These are phyloP conservation scores for Sclerotinia minor DNA, from an alignment of 2,329 filamentous ascomycete species.

Conservation along the genomic window DNA sequence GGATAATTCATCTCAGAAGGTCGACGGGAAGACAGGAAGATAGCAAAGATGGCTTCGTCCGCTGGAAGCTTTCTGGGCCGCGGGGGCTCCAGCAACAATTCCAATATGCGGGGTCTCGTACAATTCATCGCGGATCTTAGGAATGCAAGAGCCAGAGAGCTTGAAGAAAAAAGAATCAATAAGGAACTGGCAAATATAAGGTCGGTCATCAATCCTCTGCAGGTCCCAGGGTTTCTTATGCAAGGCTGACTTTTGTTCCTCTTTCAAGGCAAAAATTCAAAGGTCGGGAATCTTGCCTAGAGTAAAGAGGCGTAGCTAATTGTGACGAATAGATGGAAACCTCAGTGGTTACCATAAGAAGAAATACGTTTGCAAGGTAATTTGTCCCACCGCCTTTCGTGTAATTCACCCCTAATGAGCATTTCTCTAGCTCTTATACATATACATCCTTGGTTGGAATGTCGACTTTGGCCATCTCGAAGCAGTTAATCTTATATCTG, in stretches of 20 bases:
- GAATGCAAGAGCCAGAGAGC: constrained; percentile 89
- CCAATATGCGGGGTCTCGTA: constrained; percentile 80
- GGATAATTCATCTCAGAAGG: background rate
- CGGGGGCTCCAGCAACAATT: constrained; percentile 59
- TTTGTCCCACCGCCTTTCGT: background rate
- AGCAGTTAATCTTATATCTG: constrained; percentile 95
- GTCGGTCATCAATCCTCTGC: constrained; percentile 45
- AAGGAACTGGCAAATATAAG: constrained; percentile 98
- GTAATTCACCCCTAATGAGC: constrained; percentile 1
- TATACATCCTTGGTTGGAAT: constrained; percentile 98
- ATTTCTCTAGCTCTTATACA: constrained; percentile 71
- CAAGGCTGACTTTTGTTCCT: constrained; percentile 34
- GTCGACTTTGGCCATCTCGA: constrained; percentile 98
- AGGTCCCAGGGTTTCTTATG: constrained; percentile 21
- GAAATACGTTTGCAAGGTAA: constrained; percentile 98
- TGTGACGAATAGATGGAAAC: constrained; percentile 63
- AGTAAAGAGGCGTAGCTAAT: constrained; percentile 28
- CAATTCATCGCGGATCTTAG: constrained; percentile 97
- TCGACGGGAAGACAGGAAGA: background rate
- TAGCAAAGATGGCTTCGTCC: constrained; percentile 38
- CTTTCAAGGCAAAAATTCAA: constrained; percentile 84
- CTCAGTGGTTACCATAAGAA: constrained; percentile 98
- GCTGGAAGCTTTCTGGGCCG: constrained; percentile 63
- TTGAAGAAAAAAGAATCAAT: constrained; percentile 99
- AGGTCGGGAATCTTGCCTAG: constrained; percentile 47